Evolutionary conservation across 139 green algal species (phyloP).

Genomic region (Auxenochlorella protothecoides): DNA sequence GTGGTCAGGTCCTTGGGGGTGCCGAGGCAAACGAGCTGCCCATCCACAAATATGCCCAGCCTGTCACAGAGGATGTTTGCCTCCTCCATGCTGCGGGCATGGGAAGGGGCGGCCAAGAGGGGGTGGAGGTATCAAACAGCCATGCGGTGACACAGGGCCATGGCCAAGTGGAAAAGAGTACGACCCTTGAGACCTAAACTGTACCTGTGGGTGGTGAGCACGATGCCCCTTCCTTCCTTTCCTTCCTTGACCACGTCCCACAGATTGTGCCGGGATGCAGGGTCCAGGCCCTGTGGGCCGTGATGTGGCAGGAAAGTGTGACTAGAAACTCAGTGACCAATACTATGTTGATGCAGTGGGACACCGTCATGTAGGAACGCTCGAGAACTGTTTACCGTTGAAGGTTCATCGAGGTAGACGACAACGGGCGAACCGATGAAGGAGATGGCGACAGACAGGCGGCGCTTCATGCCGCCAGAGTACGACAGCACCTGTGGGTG

Average conservation of each 20-base stretch:
- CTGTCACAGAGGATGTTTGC: constrained; percentile 84
- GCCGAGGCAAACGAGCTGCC: constrained; percentile 75
- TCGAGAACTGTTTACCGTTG: not conserved
- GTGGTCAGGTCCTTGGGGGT: constrained; percentile 79
- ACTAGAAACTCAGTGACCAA: too few relatives aligned
- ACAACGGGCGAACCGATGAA: constrained; percentile 60
- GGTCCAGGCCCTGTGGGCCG: constrained; percentile 59
- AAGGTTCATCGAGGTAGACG: constrained; percentile 32
- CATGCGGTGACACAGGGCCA: too few relatives aligned
- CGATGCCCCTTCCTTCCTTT: constrained; percentile 57
- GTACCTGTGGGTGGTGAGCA: constrained; percentile 83
- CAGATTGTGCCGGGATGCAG: constrained; percentile 73
- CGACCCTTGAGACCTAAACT: too few relatives aligned
- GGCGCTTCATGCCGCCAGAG: constrained; percentile 80
- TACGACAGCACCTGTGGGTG: constrained; percentile 16
- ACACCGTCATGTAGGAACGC: too few relatives aligned
- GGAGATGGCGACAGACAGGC: constrained; percentile 69
- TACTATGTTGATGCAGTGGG: too few relatives aligned
- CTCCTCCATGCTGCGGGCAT: constrained; percentile 77
- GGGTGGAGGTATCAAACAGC: too few relatives aligned
- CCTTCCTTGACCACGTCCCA: constrained; percentile 80
- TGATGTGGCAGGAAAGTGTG: too few relatives aligned
- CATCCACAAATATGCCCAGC: constrained; percentile 89
- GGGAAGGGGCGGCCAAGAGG: too few relatives aligned
- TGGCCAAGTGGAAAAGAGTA: too few relatives aligned